A percentile compares a stretch with the other conserved stretches of the same genome.
These are phyloP conservation scores for Blastocystis sp. DNA, from an alignment of 352 stramenopile genomes.

Conservation along the genomic window DNA sequence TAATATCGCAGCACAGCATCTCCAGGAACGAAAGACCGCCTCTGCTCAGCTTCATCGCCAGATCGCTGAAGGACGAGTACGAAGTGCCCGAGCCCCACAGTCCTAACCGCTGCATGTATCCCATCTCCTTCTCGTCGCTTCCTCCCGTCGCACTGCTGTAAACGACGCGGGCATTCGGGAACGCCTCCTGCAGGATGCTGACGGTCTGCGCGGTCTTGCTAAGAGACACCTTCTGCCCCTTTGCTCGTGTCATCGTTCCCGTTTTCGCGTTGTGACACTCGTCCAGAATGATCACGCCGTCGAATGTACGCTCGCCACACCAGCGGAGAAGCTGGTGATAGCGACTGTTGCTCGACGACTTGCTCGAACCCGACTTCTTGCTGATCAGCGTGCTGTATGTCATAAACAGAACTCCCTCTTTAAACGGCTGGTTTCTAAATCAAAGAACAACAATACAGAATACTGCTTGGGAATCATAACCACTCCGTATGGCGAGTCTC, in stretches of 20 bases:
- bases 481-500: background rate
- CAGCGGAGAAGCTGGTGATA: constrained; percentile 30
- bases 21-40: constrained; percentile 67
- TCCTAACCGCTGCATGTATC: constrained; percentile 67
- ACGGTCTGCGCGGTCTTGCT: constrained; percentile 66
- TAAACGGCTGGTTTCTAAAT: constrained; percentile 3
- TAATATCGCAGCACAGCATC: constrained; percentile 70
- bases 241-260: constrained; percentile 59
- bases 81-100: constrained; percentile 65
- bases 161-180: constrained; percentile 67
- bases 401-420: constrained; percentile 45
- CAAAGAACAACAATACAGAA: background rate
- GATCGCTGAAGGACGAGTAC: constrained; percentile 64
- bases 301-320: constrained; percentile 60
- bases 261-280: constrained; percentile 71
- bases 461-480: background rate
- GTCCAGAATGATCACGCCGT: constrained; percentile 66
- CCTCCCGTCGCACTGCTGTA: constrained; percentile 71
- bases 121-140: constrained; percentile 67
- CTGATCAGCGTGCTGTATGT: constrained; percentile 44
- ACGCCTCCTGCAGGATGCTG: constrained; percentile 64
- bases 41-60: constrained; percentile 63
- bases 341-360: constrained; percentile 54
- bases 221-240: constrained; percentile 5
- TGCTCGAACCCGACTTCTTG: constrained; percentile 61